Evolutionary conservation across 176 grass and related monocot species (phyloP).

Genomic region (Themeda triandra): DNA sequence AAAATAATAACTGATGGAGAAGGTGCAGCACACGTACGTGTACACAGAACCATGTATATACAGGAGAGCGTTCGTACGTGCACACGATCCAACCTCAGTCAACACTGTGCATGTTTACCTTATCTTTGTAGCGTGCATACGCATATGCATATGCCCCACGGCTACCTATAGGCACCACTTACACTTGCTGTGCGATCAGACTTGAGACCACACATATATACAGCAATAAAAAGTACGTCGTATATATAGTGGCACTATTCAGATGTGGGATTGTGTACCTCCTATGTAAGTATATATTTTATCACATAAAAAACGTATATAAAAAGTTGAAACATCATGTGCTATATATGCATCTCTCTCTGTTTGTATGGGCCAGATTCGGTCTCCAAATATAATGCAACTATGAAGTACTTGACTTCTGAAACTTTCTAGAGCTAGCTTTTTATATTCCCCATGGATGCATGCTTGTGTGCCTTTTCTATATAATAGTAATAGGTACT

Average conservation of each 20-base stretch:
- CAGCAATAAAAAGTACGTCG: not conserved
- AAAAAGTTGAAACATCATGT: not conserved
- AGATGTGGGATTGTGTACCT: too few species aligned
- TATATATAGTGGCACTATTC: not conserved
- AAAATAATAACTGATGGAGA: too few species aligned
- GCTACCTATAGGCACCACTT: not conserved
- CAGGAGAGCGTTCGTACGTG: not conserved
- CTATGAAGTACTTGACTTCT: not conserved
- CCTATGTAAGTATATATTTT: not conserved
- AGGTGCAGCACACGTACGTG: too few species aligned
- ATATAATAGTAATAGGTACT: too few species aligned
- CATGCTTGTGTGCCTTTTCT: not conserved
- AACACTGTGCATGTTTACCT: not conserved
- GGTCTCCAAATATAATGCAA: not conserved
- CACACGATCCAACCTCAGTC: not conserved
- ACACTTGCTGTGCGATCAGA: not conserved
- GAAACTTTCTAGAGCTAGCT: not conserved
- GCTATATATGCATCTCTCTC: not conserved
- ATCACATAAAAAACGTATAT: not conserved
- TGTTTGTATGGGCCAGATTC: not conserved
- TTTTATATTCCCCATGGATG: not conserved
- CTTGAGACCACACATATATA: slow-evolving; percentile 7
- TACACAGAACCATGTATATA: not conserved
- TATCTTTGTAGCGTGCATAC: not conserved
- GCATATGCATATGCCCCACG: not conserved